phyloP scores from a whole-genome alignment of 2,329 filamentous ascomycete species.

The Fusarium mexicanum region DNA sequence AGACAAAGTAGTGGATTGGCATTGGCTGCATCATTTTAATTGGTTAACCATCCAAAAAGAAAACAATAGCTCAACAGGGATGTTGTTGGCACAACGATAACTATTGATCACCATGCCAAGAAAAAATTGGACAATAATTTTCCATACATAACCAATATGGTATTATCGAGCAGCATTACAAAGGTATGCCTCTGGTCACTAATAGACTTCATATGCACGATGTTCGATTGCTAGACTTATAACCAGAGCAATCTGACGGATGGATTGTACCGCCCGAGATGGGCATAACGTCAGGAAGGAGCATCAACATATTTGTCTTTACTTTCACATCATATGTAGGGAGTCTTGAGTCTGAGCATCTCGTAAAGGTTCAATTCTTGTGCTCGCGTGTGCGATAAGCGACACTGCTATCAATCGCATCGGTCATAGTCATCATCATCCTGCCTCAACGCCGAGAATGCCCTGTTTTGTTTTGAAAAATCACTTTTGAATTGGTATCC shows the following conservation, averaged over 20 bases:
- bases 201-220: not conserved
- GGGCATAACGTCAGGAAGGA: not conserved
- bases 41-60: conserved; percentile 9
- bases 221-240: not conserved
- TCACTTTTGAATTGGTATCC: conserved; percentile 45
- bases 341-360: conserved; percentile 40
- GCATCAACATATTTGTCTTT: not conserved
- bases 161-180: not conserved
- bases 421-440: conserved; percentile 50
- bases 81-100: conserved; percentile 32
- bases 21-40: not conserved
- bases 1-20: conserved; percentile 1
- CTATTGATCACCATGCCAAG: not conserved
- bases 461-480: conserved; percentile 36
- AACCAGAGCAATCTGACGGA: not conserved
- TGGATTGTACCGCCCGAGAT: not conserved
- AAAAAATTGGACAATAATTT: not conserved
- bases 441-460: conserved; percentile 52
- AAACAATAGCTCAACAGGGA: conserved; percentile 13
- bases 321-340: conserved; percentile 7
- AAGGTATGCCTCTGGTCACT: not conserved
- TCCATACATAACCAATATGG: no score
- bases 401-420: conserved; percentile 47
- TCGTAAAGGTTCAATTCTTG: conserved; percentile 49
- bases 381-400: conserved; percentile 48